Base-by-base conservation (phyloP, 805 yeast genomes). In the Saturnispora gosingensis region DNA sequence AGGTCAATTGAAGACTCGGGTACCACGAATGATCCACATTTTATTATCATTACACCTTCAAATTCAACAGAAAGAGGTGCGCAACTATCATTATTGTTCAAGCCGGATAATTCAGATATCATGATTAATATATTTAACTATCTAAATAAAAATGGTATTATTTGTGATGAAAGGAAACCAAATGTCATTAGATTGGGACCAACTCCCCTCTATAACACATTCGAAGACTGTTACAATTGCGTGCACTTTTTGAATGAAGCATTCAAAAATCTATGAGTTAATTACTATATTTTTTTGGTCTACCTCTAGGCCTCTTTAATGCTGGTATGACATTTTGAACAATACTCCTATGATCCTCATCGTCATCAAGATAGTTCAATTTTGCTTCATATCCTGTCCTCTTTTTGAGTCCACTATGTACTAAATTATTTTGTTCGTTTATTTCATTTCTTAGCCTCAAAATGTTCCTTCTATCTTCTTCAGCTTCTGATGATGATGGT, bases 121-220 rank as follows among this genome's bases (percentile, higher is more conserved):
- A 88, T 89, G 96, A 82, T 77, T 51, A 60, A 63, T 22, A 80
- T 88, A 2, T 75, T 77, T 53, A 58, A 61, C 2, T 69, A 71
- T 53, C 62, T 90, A 55, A 74, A 71, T 55, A 61, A 71, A 10
- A 57, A 66, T 5, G 97, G 88, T 3, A 79, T 88, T 1, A 77
- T 90, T 24, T 85, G 88, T 52, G 98, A 90, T 64, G 96, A 90
- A 62, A 75, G 98, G 63, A 75, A 88, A 62, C 97, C 97, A 1
- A 81, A 82, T 62, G 97, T 89, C n/a, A 80, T 91, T 39, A 72
- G 97, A 53, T 62, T 90, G n/a, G 91, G 96, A 0, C 97, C 98
- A 7, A 72, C 78, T 3, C 93, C 96, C 0, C 71, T 88, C 45
- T 90, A 90, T 70, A 90, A 88, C 61, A 79, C 85, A 1, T 85